Evolutionary conservation across 139 green algal genomes (phyloP), one percentile per base, ranked within the genome.

Genomic region (Picochlorum sp.): DNA sequence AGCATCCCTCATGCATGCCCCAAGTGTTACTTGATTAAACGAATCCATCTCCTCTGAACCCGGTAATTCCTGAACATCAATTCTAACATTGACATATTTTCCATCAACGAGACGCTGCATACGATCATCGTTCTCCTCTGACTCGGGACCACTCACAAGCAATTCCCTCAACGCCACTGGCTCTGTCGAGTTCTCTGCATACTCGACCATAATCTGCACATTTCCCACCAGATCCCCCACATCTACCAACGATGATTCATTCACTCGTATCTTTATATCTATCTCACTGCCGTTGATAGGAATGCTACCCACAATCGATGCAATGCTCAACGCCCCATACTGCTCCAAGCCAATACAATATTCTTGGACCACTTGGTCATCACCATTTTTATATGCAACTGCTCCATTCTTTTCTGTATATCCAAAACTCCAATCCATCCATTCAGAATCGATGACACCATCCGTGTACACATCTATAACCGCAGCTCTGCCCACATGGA

Each of bases 271-370:
- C n/a, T 21, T 20, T 13, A 54, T 20, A 20, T 20, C 16, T 21
- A 54, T 20, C 1, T 4, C 11, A 20, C 16, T 54, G 5, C n/a
- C 47, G 6, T 54, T 21, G n/a, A 54, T 26, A 15, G 47, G 47
- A 20, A 54, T 54, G 15, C 18, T 20, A 54, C n/a, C 47, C n/a
- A 8, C 1, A 54, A 21, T 54, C 7, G 34, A 41, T 21, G 16
- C 47, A 54, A 54, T 6, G 68, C 67, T 73, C 51, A 55, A n/a
- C 10, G 15, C 16, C 54, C 16, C 18, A 23, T 3, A 34, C 11
- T 10, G 11, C 3, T 34, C 34, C n/a, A 20, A 21, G 14, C 28
- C 21, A 16, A 54, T 54, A 13, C 47, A 54, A 9, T 54, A 54
- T 20, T 21, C 47, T 13, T 54, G 47, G 5, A 8, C 47, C 47